Base-by-base conservation (phyloP, 495 filamentous ascomycete genomes). In the Aspergillus carlsbadensis region DNA sequence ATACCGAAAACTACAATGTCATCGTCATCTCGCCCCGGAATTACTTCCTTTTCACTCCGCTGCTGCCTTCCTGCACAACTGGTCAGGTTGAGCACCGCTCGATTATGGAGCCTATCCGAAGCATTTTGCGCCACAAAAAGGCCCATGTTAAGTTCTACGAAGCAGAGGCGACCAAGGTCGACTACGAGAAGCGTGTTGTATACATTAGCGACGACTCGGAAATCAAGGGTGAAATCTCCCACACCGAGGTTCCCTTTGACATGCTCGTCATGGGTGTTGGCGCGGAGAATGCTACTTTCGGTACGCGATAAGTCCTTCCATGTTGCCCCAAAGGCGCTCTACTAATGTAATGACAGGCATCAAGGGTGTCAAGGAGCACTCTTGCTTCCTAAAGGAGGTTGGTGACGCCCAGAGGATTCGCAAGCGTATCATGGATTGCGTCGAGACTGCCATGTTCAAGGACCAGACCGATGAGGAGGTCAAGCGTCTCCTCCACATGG, bases 351-450 rank as follows among this genome's bases (percentile, higher is more conserved):
- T 18, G 40, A 47, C 33, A 87, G 84, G 85, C 65, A 98, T 99
- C 65, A 89, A 88, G 24, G 94, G 94, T 72, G 94, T 99, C 46
- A 86, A 86, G 58, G 93, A 99, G 74, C 70, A 99, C 80, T 91
- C 89, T 58, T 96, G 91, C 81, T 99, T 99, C 83, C 76, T 99
- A 65, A 98, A 98, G 82, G 94, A 99, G 76, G 95, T 99, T 60
- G 83, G 79, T 56, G 94, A 99, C 71, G 93, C 94, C 33, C 93
- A 98, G 72, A 81, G 85, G 61, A 98, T 99, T 66, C 91, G 94
- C 65, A 96, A 91, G 78, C 89, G 90, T 72, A 95, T 99, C 78
- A 98, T 99, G 94, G 95, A 99, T 79, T 98, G 95, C 69, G 89
- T 96, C 58, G 94, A 99, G 78, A 97, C 92, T 11, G 93, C 94